Evolutionary conservation across 2,329 filamentous ascomycete genomes (phyloP), one percentile per base, ranked within the genome.

Genomic region (Pseudocercospora crystallina): DNA sequence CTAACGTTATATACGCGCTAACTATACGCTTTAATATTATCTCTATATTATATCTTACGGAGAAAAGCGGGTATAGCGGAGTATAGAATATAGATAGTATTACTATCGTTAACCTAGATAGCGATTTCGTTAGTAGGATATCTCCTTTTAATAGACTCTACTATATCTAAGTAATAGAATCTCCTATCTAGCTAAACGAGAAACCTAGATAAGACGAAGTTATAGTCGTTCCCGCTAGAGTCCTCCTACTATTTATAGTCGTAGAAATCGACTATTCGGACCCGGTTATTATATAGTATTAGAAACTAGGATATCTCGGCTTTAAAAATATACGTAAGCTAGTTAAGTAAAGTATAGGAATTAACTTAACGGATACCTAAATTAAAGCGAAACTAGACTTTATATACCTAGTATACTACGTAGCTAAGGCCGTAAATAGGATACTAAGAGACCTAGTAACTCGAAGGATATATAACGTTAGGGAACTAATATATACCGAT

Each of bases 281-380:
- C 33, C 33, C 7, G 9, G 44, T 37, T 17, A 15, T 47, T 10
- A 30, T 47, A n/a, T 47, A 38, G 37, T 26, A 49, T 13, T 32
- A 40, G 11, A 49, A 43, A 17, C 38, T 49, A 2, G 31, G 47
- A 3, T 13, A 49, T 20, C 39, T 49, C n/a, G 15, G 38, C n/a
- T 14, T 49, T 3, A 14, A 8, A 7, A 42, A 49, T 13, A 5
- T 42, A 2, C 29, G 38, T 3, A 37, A 43, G 15, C 39, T 49
- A 29, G 8, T 49, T 43, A 43, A 42, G 9, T 14, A 36, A 29
- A 49, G 47, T 17, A 30, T 8, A 9, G 33, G 47, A 3, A 49
- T 42, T 26, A 32, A 42, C 8, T 10, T 49, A 13, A 43, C 40
- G 14, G 12, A 42, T 14, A 34, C 13, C 8, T n/a, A 49, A 17